A percentile compares a stretch with the other conserved stretches of the same genome.
Evolutionary conservation across 345 rosid species (phyloP).

Genomic region (Clarkia xantiana): DNA sequence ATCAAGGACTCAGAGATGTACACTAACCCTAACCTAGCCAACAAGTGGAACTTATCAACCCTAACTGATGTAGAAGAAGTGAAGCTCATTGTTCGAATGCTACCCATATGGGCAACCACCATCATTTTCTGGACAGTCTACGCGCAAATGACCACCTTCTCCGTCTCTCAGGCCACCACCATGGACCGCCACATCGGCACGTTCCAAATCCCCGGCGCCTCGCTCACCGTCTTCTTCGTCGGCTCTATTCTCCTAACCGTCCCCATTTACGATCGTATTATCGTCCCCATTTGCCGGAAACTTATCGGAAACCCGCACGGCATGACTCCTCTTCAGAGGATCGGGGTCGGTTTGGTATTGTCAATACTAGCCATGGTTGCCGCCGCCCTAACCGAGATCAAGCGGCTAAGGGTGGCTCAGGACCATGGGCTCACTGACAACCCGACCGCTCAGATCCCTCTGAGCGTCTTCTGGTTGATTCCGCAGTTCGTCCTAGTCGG

Average conservation of each 20-base stretch:
- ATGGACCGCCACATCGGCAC: slow-evolving; percentile 82
- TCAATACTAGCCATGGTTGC: slow-evolving; percentile 50
- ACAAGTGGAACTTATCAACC: slow-evolving; percentile 75
- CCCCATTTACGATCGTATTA: slow-evolving; percentile 57
- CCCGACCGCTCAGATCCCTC: slow-evolving; percentile 35
- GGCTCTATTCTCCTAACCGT: slow-evolving; percentile 75
- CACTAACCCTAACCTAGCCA: slow-evolving; percentile 9
- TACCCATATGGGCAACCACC: slow-evolving; percentile 88
- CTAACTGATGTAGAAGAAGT: slow-evolving; percentile 91
- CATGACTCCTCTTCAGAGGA: slow-evolving; percentile 67
- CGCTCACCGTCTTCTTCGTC: slow-evolving; percentile 68
- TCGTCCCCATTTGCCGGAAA: slow-evolving; percentile 40
- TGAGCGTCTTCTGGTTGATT: slow-evolving; percentile 62
- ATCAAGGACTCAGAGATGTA: slow-evolving; percentile 26
- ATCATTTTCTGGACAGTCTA: slow-evolving; percentile 91
- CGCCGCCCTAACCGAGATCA: slow-evolving; percentile 57
- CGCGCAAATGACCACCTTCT: slow-evolving; percentile 86
- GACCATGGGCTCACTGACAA: slow-evolving; percentile 22
- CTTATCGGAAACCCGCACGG: slow-evolving; percentile 56
- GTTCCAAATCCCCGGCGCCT: slow-evolving; percentile 65
- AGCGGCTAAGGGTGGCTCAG: slow-evolving; percentile 38
- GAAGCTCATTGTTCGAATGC: slow-evolving; percentile 68
- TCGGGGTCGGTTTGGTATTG: slow-evolving; percentile 52
- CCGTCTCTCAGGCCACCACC: slow-evolving; percentile 83
- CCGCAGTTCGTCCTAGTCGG: slow-evolving; percentile 85